Percentiles rank a stretch among this genome's conserved stretches.
These are phyloP conservation scores for Debaryomyces subglobosus DNA, from an alignment of 1,139 yeast species.

Conservation along the genomic window DNA sequence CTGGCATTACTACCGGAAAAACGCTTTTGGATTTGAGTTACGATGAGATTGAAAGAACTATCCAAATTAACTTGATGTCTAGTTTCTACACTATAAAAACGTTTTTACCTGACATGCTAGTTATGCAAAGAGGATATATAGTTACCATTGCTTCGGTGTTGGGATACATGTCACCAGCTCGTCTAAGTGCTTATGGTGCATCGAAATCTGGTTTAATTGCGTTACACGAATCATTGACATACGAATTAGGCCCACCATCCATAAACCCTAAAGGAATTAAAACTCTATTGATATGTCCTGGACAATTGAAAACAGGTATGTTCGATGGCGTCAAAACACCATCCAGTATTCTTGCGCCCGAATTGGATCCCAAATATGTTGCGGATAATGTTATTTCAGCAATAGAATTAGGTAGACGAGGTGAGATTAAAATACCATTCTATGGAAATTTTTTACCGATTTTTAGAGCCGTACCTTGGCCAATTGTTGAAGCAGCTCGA, in stretches of 20 bases:
- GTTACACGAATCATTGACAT: conserved; percentile 77
- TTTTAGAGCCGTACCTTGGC: conserved; percentile 75
- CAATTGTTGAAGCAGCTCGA: conserved; percentile 57
- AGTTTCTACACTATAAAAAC: conserved; percentile 70
- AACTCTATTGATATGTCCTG: conserved; percentile 81
- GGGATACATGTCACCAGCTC: conserved; percentile 84
- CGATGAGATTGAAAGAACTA: conserved; percentile 60
- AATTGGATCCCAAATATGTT: conserved; percentile 65
- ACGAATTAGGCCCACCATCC: conserved; percentile 64
- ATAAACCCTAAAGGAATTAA: conserved; percentile 56
- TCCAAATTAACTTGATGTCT: conserved; percentile 69
- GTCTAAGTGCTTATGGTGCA: conserved; percentile 83
- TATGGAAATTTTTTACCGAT: conserved; percentile 76
- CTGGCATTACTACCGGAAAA: conserved; percentile 71
- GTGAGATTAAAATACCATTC: conserved; percentile 72
- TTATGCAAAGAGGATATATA: conserved; percentile 67
- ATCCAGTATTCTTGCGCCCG: conserved; percentile 75
- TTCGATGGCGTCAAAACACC: conserved; percentile 76
- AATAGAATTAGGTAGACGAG: conserved; percentile 61
- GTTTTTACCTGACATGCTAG: conserved; percentile 73
- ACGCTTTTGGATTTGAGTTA: conserved; percentile 54
- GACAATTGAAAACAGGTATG: conserved; percentile 77
- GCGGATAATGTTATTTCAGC: conserved; percentile 63
- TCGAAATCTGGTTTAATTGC: conserved; percentile 86
- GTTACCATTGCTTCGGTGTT: conserved; percentile 81